Evolutionary conservation across 768 basidiomycete species (phyloP), one percentile per base, ranked within the genome.

Genomic region (Pulveroboletus ravenelii): DNA sequence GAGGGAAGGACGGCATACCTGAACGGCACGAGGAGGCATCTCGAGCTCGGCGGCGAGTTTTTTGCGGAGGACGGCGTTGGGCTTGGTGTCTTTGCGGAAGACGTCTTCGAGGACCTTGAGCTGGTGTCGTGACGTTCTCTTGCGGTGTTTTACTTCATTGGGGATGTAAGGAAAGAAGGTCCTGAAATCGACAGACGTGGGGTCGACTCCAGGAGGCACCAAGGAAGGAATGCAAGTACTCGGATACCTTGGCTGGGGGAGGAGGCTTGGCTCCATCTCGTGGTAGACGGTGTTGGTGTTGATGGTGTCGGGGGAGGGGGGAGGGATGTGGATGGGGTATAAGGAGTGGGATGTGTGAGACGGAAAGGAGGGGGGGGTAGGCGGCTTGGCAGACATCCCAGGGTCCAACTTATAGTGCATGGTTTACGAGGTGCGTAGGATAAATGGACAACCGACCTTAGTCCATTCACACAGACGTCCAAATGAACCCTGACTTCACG

Each of bases 21-120:
- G 94, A 2, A 98, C 89, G n/a, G 91, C 92, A 53, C 94, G 76
- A 18, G 92, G 82, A 10, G 89, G 88, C 94, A 98, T 98, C 54
- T 84, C 85, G 50, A 97, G 81, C 71, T 92, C 78, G 10, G 77
- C 71, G 0, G 93, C 87, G 47, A 98, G 81, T 55, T 81, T 76
- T 67, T 89, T 90, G 59, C 95, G 79, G 34, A 87, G 72, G 7
- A 78, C 71, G 35, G 84, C 85, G 67, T 93, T 93, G 14, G 95
- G 94, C 68, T 98, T 98, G 49, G 90, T 90, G 70, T 93, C 92
- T 58, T 79, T 76, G 60, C 81, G 82, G 70, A 95, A 98, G 59
- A 93, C 77, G 51, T 79, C 75, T 68, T 98, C 95, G 58, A 98
- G 82, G 57, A 91, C 81, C 70, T 85, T 85, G 63, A 96, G 85